Conservation (phyloP, 176 grass and related monocot genomes). For the Oryza rufipogon region DNA sequence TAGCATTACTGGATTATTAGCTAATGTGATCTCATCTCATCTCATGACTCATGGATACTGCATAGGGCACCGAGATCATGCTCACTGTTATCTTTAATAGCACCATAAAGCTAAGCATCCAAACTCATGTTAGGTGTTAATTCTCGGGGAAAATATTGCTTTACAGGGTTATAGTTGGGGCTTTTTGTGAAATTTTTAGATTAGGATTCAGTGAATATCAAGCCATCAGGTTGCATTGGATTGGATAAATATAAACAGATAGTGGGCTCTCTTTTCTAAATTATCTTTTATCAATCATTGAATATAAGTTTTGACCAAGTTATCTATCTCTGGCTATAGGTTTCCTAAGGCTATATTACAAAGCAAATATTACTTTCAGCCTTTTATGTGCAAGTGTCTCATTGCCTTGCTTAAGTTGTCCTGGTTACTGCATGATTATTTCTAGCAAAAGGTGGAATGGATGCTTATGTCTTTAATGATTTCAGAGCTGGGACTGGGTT, state of each 20-base stretch:
- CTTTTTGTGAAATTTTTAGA: background rate
- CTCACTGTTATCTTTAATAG: background rate
- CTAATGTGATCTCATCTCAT: background rate
- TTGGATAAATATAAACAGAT: background rate
- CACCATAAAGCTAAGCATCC: background rate
- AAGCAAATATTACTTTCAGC: background rate
- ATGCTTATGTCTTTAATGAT: slow-evolving; percentile 42
- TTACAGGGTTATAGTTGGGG: background rate
- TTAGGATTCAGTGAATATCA: background rate
- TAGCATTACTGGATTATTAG: background rate
- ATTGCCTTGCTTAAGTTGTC: background rate
- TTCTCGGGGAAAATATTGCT: background rate
- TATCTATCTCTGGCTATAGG: background rate
- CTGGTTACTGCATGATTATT: slow-evolving; percentile 3
- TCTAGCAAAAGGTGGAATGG: slow-evolving; percentile 20
- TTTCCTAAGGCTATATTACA: background rate
- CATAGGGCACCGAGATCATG: background rate
- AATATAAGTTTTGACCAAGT: background rate
- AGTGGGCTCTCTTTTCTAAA: background rate
- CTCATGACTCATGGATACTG: background rate
- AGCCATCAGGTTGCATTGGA: background rate
- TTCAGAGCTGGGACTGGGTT: slow-evolving; percentile 88
- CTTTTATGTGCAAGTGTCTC: background rate
- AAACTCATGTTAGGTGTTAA: background rate
- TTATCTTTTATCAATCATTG: background rate